Conservation (phyloP, 495 filamentous ascomycete genomes). For the Hyaloscypha bicolor region DNA sequence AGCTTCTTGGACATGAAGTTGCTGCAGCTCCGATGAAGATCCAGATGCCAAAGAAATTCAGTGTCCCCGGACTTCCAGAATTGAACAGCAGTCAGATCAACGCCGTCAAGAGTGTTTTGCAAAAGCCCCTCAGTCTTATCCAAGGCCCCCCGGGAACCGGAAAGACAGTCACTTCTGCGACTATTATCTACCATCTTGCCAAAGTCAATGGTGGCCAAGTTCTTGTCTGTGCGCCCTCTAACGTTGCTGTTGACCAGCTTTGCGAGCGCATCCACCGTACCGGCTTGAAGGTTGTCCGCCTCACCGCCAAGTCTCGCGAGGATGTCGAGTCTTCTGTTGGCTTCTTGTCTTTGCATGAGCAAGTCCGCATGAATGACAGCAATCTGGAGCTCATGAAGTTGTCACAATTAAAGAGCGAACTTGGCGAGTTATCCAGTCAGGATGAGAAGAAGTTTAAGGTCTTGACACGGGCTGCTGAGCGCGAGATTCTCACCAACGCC, state of each 20-base stretch:
- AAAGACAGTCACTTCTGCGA: constrained; percentile 99
- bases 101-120: constrained; percentile 93
- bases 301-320: constrained; percentile 97
- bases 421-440: constrained; percentile 90
- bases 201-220: constrained; percentile 96
- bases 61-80: constrained; percentile 92
- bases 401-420: constrained; percentile 85
- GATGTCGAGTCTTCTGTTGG: constrained; percentile 97
- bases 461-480: constrained; percentile 88
- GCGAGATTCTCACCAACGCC: constrained; percentile 92
- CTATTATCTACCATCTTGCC: constrained; percentile 95
- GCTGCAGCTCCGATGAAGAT: constrained; percentile 96
- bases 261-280: constrained; percentile 97
- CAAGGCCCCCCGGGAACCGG: constrained; percentile 97
- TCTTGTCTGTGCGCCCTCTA: constrained; percentile 95
- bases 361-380: constrained; percentile 95
- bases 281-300: constrained; percentile 93
- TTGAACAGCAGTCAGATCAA: constrained; percentile 95
- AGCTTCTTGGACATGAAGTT: constrained; percentile 93
- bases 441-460: constrained; percentile 99
- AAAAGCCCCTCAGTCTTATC: constrained; percentile 91
- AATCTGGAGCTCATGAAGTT: constrained; percentile 92
- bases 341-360: constrained; percentile 93
- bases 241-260: constrained; percentile 97
- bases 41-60: constrained; percentile 94